Evolutionary conservation across 2,329 filamentous ascomycete species (phyloP).

Genomic region (Fusarium citri): DNA sequence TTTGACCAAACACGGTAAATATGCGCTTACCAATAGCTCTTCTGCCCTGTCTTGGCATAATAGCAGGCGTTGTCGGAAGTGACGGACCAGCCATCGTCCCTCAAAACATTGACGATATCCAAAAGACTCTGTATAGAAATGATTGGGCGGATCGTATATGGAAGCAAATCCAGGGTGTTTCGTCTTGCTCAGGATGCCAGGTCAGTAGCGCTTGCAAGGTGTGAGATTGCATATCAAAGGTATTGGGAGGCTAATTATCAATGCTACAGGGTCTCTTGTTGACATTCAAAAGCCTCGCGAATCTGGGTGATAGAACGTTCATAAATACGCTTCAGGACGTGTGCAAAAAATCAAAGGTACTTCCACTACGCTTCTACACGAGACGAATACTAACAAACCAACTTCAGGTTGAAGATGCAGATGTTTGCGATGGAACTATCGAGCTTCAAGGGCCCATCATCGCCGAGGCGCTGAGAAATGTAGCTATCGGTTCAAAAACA

Average conservation of each 20-base stretch:
- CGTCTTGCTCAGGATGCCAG: conserved; percentile 42
- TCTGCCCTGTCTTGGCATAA: conserved; percentile 20
- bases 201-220: conserved; percentile 5
- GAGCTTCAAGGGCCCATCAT: conserved; percentile 65
- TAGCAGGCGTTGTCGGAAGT: conserved; percentile 15
- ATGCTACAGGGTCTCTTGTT: conserved; percentile 49
- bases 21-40: conserved; percentile 24
- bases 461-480: conserved; percentile 60
- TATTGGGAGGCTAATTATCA: conserved; percentile 2
- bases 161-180: conserved; percentile 29
- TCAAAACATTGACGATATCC: conserved; percentile 7
- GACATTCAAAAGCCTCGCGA: conserved; percentile 57
- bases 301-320: conserved; percentile 57
- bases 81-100: conserved; percentile 11
- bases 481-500: conserved; percentile 61
- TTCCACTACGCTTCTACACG: not conserved
- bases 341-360: conserved; percentile 51
- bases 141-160: conserved; percentile 35
- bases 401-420: conserved; percentile 60
- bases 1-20: not conserved
- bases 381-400: not conserved
- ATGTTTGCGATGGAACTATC: conserved; percentile 67
- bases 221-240: not conserved
- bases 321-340: conserved; percentile 48
- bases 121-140: conserved; percentile 24